A percentile compares a stretch with the other conserved stretches of the same genome.
phyloP scores from a whole-genome alignment of 2,329 filamentous ascomycete genomes.

The Penicillium griseofulvum region DNA sequence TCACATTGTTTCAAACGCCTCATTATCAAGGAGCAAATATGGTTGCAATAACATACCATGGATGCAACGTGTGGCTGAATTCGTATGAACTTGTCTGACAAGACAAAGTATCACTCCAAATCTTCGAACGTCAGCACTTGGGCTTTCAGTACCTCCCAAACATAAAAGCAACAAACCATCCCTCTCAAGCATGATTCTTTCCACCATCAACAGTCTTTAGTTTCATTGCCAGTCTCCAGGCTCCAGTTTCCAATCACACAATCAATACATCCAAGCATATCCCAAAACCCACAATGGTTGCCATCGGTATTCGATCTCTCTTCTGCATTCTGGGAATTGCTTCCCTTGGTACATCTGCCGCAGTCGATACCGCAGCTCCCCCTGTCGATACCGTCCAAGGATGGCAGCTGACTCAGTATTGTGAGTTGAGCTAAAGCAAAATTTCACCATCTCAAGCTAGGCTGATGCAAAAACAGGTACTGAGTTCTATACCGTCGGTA shows the following conservation, averaged over 20 bases:
- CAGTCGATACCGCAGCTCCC: not conserved
- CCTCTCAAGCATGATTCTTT: not conserved
- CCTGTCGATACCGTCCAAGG: not conserved
- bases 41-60: slow-evolving; percentile 6
- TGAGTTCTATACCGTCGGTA: slow-evolving; percentile 14
- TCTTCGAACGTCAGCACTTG: not conserved
- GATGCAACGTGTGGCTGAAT: slow-evolving; percentile 9
- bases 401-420: not conserved
- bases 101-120: not conserved
- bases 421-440: not conserved
- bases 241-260: not conserved
- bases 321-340: not conserved
- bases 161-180: not conserved
- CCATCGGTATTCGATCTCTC: not conserved
- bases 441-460: not conserved
- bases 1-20: not conserved
- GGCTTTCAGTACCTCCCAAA: not conserved
- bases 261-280: not conserved
- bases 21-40: not conserved
- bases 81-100: slow-evolving; percentile 1
- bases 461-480: slow-evolving; percentile 11
- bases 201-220: not conserved
- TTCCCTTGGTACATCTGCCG: slow-evolving; percentile 1
- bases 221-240: not conserved
- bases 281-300: not conserved